Base-by-base conservation (phyloP, 805 yeast species). In the Nakazawaea wickerhamii region DNA sequence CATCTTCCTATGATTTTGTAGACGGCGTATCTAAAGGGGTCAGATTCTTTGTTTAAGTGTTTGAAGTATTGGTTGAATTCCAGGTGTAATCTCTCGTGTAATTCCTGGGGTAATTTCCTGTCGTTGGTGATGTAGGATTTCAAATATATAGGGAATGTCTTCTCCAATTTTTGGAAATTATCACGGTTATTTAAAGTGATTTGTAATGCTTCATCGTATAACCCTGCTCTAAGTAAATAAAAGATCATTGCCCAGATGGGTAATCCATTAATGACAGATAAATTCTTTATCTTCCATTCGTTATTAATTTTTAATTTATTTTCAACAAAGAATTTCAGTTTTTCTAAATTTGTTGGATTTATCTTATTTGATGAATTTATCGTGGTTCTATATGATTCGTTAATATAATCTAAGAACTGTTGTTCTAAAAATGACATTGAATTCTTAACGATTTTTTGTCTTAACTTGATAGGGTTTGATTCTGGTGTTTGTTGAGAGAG, bases 201-300 rank as follows among this genome's bases (percentile, higher is more conserved):
- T 30, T 79, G 79, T 25, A 84, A 64, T 0, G 96, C 96, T 50
- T 90, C 98, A 36, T 77, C 67, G 49, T 76, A 64, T 50, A 84
- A 75, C 2, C 99, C 98, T 3, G 91, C 81, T 55, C 99, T 79
- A 40, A 93, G 60, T 48, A 91, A 67, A 60, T 86, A 91, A 58
- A 84, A 93, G 9, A 93, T 64, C 30, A 88, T 64, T 0, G 96
- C 96, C 99, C 99, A 91, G n/a, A 93, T 76, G 8, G 98, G 98
- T 1, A 76, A 68, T 14, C 89, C 89, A 61, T 91, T 90, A 19
- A 88, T 80, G 42, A 82, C 65, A 31, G 82, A 71, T 37, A 84
- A 53, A 47, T 75, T 73, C n/a, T 69, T 66, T 28, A 71, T 52
- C 43, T 69, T 70, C 81, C 84, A 72, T 25, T 67, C 61, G 17